Evolutionary conservation across 2,329 filamentous ascomycete species (phyloP).

Genomic region (Xylariaceae sp.): DNA sequence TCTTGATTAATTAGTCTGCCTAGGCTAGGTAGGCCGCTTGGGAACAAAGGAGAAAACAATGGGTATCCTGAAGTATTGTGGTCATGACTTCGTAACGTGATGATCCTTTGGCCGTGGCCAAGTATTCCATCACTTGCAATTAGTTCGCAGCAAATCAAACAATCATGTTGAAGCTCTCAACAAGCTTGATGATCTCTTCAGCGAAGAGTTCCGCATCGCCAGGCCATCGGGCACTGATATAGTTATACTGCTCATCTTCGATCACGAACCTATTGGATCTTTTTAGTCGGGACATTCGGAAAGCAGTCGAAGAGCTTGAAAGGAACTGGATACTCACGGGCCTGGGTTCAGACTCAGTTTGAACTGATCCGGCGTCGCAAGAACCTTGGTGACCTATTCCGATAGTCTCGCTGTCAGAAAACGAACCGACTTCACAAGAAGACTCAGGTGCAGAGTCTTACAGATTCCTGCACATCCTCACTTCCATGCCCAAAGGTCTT

Average conservation of each 20-base stretch:
- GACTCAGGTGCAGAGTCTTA: conserved; percentile 26
- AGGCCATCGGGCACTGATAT: conserved; percentile 44
- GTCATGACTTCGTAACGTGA: conserved; percentile 11
- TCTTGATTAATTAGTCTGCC: conserved; percentile 22
- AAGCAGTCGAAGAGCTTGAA: not conserved
- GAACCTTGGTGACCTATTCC: conserved; percentile 38
- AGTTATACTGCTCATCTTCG: conserved; percentile 45
- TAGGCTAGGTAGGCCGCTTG: not conserved
- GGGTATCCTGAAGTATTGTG: conserved; percentile 5
- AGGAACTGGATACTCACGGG: conserved; percentile 35
- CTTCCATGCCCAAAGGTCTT: conserved; percentile 51
- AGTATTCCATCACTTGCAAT: not conserved
- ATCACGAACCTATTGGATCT: conserved; percentile 39
- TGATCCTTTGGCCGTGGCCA: not conserved
- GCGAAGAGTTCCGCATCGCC: conserved; percentile 40
- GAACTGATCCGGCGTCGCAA: conserved; percentile 41
- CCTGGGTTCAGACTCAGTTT: conserved; percentile 38
- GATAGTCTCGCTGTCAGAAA: conserved; percentile 9
- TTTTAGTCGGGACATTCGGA: not conserved
- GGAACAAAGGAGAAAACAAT: conserved; percentile 2
- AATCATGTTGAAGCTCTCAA: conserved; percentile 33
- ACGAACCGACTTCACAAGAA: not conserved
- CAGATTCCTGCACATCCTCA: conserved; percentile 43
- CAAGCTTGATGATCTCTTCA: conserved; percentile 38
- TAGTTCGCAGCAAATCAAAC: conserved; percentile 8